Base-by-base conservation (phyloP, 2,329 filamentous ascomycete genomes). In the Fusarium metavorans region DNA sequence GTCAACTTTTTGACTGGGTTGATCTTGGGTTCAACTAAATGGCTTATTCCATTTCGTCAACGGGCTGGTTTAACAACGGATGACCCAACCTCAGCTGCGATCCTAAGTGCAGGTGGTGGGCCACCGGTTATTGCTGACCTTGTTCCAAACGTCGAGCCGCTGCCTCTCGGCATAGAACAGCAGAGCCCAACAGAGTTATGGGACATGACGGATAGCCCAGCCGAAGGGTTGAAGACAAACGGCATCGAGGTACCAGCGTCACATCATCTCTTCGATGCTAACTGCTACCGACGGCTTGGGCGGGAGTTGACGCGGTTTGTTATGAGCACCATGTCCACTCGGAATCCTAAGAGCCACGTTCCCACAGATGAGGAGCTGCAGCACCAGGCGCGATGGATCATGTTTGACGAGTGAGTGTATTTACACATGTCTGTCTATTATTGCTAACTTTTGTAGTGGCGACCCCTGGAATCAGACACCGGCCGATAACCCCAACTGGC, bases 391-490 rank as follows among this genome's bases (percentile, higher is more conserved):
- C 72, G 79, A 5, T 78, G 77, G 62, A 80, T 83, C 20, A 71
- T 83, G 37, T 78, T 39, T 39, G 54, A 58, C 4, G 54, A 78
- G 76, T 79, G 16, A 70, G 76, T 73, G 72, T 68, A n/a, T n/a
- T n/a, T n/a, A n/a, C n/a, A n/a, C n/a, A n/a, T n/a, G n/a, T n/a
- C n/a, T n/a, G n/a, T n/a, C n/a, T n/a, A n/a, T n/a, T n/a, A n/a
- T n/a, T 34, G n/a, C 20, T 57, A 14, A 14, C 14, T 20, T 52
- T 64, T 39, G 82, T 83, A 58, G 54, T n/a, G 54, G 35, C 4
- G 54, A 58, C 5, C 34, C 54, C 2, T 85, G 83, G 83, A 84
- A 85, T 57, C 83, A 84, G 57, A 85, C 83, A 3, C 77, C 78
- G 3, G 77, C 80, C 1, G 83, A 85, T 65, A 81, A 84, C 57